Conservation (phyloP, 2,329 filamentous ascomycete genomes). For the Elsinoe perseae region DNA sequence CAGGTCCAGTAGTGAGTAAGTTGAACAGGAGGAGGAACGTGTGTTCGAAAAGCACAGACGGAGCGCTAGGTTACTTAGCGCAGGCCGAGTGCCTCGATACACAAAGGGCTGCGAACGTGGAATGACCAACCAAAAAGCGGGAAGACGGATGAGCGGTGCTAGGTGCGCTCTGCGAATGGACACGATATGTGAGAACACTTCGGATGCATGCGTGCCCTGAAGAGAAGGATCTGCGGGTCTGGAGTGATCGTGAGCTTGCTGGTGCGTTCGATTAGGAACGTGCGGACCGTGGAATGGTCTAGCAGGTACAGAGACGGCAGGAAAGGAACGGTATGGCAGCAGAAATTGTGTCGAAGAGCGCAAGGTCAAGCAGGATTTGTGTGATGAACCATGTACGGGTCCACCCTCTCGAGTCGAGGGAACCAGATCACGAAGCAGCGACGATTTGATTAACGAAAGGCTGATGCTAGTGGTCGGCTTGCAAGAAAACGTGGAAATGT, state of each 20-base stretch:
- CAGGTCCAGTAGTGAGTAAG: background rate
- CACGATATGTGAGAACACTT: background rate
- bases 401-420: background rate
- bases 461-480: background rate
- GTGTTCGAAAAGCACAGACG: slow-evolving; percentile 9
- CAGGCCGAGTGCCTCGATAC: background rate
- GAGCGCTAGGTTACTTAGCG: background rate
- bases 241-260: background rate
- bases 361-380: background rate
- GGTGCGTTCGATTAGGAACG: background rate
- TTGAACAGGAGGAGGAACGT: slow-evolving; percentile 1
- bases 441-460: background rate
- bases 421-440: slow-evolving; percentile 4
- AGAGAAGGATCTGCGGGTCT: background rate
- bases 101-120: background rate
- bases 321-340: background rate
- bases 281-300: slow-evolving; percentile 1
- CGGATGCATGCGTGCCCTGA: background rate
- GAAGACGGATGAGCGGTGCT: background rate
- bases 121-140: background rate
- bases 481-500: background rate
- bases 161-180: background rate
- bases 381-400: background rate
- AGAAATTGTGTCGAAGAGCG: background rate
- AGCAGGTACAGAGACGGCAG: background rate